Conservation (phyloP, 208 protist genomes). For the Trypanosoma cruzi region DNA sequence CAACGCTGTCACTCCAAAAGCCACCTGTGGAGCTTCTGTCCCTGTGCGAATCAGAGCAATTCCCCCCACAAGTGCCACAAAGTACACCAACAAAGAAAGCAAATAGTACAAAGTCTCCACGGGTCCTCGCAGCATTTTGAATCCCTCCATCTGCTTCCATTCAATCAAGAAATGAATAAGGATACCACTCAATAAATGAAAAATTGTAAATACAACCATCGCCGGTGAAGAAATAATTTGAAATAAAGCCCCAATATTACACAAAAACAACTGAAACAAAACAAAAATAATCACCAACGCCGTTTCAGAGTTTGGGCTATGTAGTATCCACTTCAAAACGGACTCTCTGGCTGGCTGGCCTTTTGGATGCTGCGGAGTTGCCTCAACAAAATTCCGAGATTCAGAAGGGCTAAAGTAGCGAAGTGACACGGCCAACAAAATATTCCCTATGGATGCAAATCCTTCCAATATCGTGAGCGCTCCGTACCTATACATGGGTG, state of each 20-base stretch:
- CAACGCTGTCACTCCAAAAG: conserved; percentile 22
- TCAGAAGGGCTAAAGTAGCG: conserved; percentile 41
- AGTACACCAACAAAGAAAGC: conserved; percentile 35
- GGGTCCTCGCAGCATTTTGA: conserved; percentile 27
- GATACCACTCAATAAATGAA: conserved; percentile 46
- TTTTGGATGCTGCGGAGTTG: background rate
- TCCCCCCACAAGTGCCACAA: conserved; percentile 25
- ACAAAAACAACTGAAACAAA: conserved; percentile 39
- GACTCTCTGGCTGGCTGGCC: background rate
- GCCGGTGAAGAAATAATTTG: conserved; percentile 17
- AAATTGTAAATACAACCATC: conserved; percentile 34
- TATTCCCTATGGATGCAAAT: conserved; percentile 51
- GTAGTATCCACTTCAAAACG: conserved; percentile 38
- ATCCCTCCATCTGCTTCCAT: conserved; percentile 39
- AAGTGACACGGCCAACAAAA: conserved; percentile 57
- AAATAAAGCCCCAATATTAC: conserved; percentile 31
- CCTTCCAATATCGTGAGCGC: conserved; percentile 39
- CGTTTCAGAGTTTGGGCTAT: conserved; percentile 66
- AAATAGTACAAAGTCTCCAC: conserved; percentile 50
- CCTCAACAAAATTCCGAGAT: background rate
- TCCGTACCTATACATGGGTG: conserved; percentile 28
- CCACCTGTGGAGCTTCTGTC: conserved; percentile 16
- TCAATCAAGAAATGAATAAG: conserved; percentile 58
- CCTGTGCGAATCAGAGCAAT: conserved; percentile 27
- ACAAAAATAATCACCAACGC: conserved; percentile 51